phyloP scores from a whole-genome alignment of 192 early-diverging fungal species.

The Coemansia sp. region DNA sequence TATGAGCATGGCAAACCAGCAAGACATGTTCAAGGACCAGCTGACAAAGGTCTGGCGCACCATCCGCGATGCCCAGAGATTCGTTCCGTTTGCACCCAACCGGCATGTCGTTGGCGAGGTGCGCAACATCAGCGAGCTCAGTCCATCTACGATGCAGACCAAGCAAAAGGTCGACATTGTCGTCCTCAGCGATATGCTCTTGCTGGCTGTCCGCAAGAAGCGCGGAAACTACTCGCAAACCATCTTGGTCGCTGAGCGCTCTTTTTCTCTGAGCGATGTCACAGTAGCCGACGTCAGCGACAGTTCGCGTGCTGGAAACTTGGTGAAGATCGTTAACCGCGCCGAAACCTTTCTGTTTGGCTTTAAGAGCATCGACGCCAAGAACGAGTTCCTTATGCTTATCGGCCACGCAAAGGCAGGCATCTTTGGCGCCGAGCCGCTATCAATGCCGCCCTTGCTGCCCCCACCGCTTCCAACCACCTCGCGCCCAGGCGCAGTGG shows the following conservation, averaged over 20 bases:
- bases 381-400: conserved; percentile 49
- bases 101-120: conserved; percentile 73
- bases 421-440: conserved; percentile 30
- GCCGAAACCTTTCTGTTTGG: conserved; percentile 75
- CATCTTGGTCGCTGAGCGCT: conserved; percentile 77
- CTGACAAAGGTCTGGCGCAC: conserved; percentile 47
- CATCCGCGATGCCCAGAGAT: conserved; percentile 55
- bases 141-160: conserved; percentile 67
- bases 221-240: conserved; percentile 63
- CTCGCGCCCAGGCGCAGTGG: not conserved
- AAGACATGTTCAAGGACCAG: conserved; percentile 54
- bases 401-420: conserved; percentile 43
- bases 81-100: conserved; percentile 66
- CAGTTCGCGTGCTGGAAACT: conserved; percentile 67
- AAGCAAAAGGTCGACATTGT: conserved; percentile 77
- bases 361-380: conserved; percentile 35
- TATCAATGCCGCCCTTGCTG: conserved; percentile 11
- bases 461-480: conserved; percentile 11
- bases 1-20: conserved; percentile 54
- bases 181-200: conserved; percentile 79
- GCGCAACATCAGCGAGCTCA: conserved; percentile 73
- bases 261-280: conserved; percentile 74
- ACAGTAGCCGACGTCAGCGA: conserved; percentile 84
- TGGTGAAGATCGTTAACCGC: conserved; percentile 82
- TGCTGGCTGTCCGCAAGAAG: conserved; percentile 78